Base-by-base conservation (phyloP, 2,329 filamentous ascomycete species). In the Botrytis deweyae region DNA sequence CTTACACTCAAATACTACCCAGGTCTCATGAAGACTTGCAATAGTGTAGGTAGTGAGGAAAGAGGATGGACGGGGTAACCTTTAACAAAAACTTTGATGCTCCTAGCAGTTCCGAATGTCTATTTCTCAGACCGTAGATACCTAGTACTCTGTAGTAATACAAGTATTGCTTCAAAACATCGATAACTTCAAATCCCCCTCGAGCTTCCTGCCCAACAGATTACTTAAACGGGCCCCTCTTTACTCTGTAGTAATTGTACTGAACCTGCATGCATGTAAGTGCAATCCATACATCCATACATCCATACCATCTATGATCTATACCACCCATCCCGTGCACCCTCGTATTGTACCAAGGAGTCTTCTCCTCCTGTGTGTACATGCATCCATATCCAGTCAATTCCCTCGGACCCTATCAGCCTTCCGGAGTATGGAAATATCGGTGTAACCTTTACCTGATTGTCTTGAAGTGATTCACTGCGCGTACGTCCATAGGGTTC, bases 241-340 rank as follows among this genome's bases (percentile, higher is more conserved):
- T 52, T 67, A 42, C 67, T 55, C 67, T 55, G 18, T 44, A 44
- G 6, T 20, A 44, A 44, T 44, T 7, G 52, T 59, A 59, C 38
- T n/a, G 62, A 72, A 67, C 49, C 70, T 72, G 66, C 62, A 72
- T 72, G 70, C 70, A 72, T 72, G 29, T 16, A 67, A 61, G 46
- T 59, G 70, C 49, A 61, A 29, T 46, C 49, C 49, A 52, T n/a
- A 52, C 49, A n/a, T n/a, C 25, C 10, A 52, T 25, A 49, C 46
- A 49, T 12, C 46, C 46, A 49, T 25, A 49, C 36, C 36, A 44
- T 6, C 42, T 18, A 46, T 52, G n/a, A 44, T 6, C 42, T 18
- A 46, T 52, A 52, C 25, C 49, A n/a, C 6, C 25, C 49, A 55
- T 16, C n/a, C 36, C 58, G 63, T 38, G 20, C 62, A 66, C 29